Evolutionary conservation across 257 asterid genomes (phyloP), one percentile per base, ranked within the genome.

Genomic region (Capsicum chinense): DNA sequence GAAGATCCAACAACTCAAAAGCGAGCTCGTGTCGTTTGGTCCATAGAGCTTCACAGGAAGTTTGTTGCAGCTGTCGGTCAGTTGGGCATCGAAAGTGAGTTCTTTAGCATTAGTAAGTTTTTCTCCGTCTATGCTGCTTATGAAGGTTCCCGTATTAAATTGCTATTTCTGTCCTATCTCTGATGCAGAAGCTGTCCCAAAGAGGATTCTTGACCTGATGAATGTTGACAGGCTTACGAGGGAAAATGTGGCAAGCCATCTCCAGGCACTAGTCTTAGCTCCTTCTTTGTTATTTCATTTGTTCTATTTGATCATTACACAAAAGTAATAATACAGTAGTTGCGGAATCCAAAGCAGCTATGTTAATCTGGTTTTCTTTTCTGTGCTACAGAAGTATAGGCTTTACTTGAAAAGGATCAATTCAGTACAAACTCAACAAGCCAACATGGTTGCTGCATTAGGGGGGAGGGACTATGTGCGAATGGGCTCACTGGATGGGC

Each of bases 161-260:
- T 33, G 10, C 19, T 80, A 60, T 19, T 44, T 42, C 84, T 42
- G 44, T 60, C 39, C 59, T 11, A n/a, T 80, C 71, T 56, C 83
- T n/a, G 63, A 79, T 83, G 88, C 95, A 95, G 99, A 93, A 90
- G 98, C 98, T 17, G 95, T 93, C 84, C 98, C 98, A 13, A 95
- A 95, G 85, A 92, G 95, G 88, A 95, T 95, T 85, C 94, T 95
- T 80, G 98, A 93, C 86, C 80, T 93, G 92, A 95, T 95, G 98
- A 92, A 92, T 39, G 96, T 92, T 21, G 97, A 95, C 26, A 94
- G 97, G 88, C 95, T 95, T 81, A 92, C 94, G 0, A 89, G 98
- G 83, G 98, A 95, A 84, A 95, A 95, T 47, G 98, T 95, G 68
- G 98, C 98, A 4, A 95, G 98, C 91, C 98, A 95, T 92, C 99